Base-by-base conservation (phyloP, 352 stramenopile species). In the Phytophthora megakarya region DNA sequence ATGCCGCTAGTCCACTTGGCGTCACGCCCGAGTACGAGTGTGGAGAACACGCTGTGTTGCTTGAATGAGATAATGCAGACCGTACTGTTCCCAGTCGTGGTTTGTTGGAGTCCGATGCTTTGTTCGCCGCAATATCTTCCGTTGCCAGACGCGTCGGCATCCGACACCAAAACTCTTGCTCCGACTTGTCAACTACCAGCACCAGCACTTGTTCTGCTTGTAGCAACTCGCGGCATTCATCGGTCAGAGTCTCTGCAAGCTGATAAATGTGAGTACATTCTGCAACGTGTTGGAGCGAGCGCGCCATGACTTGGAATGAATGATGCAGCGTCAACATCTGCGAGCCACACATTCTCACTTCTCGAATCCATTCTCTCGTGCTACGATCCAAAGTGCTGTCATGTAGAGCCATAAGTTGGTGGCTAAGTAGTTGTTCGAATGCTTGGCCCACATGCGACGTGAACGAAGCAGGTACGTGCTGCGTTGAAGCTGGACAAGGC, bases 121-220 rank as follows among this genome's bases (percentile, higher is more conserved):
- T 81, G 32, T 21, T 54, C 50, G 33, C 54, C 13, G 19, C 61
- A 19, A 4, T 5, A 3, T 62, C 39, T 40, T 67, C 39, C 18
- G 18, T 11, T 15, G 43, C 19, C 22, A 39, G 30, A 19, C 56
- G 63, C n/a, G 19, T 69, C 6, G 73, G 72, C 15, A 89, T 56
- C 16, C 84, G 81, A 25, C 84, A 90, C 84, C 84, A 93, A 22
- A 93, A 90, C 38, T 93, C 84, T 16, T 91, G 78, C 56, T 91
- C 77, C 4, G 81, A 72, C 16, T 83, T 83, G 57, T 93, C 82
- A 25, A 86, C 74, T 5, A 93, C 72, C 19, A 90, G 82, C 48
- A 93, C 70, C 18, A 91, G 70, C 12, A 76, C 73, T 39, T 91
- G 81, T 51, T 93, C 84, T 7, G 84, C 82, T 5, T 78, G 61